Evolutionary conservation across 1,139 yeast genomes (phyloP), one percentile per base, ranked within the genome.

Genomic region (Ogataea hybrid): DNA sequence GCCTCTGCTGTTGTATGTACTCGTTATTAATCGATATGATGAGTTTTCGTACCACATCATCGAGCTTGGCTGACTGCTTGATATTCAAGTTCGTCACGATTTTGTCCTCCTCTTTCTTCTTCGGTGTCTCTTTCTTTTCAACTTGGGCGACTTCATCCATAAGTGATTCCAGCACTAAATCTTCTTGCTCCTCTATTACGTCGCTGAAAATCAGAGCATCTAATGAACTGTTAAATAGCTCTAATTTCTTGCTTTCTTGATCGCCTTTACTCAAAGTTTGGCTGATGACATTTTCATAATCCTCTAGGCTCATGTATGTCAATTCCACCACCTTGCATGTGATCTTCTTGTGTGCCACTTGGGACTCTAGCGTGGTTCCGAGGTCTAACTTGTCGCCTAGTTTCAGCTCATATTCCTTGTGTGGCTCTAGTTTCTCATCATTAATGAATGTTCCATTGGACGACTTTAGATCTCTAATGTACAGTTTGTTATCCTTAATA

Each of bases 361-460:
- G 89, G 35, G 84, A 81, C 56, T 88, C 89, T 41, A 94, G 87
- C 57, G 94, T 95, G 43, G 95, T 88, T 1, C 99, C 98, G 44
- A 94, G 70, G 57, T 92, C 95, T 14, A 92, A 75, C 10, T 77
- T 70, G 63, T 92, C 98, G 12, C 88, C 92, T 29, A 81, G 72
- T 46, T 79, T 73, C 39, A 92, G 79, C 39, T 79, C 72, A 44
- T 70, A 75, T 12, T 72, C 70, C 50, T 68, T 69, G 38, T 75
- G 90, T 30, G 76, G 72, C 17, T 79, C 77, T 7, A 92, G 71
- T 47, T 90, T 80, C 31, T 68, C 70, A 33, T 82, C 87, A 61
- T 92, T 92, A 38, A 92, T 78, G 61, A 85, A 94, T 0, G 98
- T 92, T 9, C 99, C 99, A 64, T 92, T 92, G 16, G 96, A 86